Conservation (phyloP, 164 flowering plant species). For the Buxus sempervirens region DNA sequence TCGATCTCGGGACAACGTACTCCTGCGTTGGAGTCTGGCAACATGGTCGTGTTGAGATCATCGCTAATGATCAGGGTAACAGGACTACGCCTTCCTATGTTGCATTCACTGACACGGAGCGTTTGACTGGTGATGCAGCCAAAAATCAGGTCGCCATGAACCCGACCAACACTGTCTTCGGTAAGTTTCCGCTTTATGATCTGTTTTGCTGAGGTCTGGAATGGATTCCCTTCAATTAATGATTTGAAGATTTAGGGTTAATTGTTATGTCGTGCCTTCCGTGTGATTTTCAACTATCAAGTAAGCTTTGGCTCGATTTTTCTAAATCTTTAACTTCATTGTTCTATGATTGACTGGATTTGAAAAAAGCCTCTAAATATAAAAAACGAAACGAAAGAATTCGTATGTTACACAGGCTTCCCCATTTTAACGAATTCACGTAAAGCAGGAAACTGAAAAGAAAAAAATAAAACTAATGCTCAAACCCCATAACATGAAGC, state of each 20-base stretch:
- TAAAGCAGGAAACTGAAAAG: too few relatives aligned
- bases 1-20: slow-evolving; percentile 60
- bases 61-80: slow-evolving; percentile 55
- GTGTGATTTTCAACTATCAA: not conserved
- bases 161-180: slow-evolving; percentile 50
- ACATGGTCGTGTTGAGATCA: slow-evolving; percentile 60
- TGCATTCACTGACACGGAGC: slow-evolving; percentile 49
- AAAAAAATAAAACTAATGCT: not conserved
- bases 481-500: too few relatives aligned
- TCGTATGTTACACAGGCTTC: too few relatives aligned
- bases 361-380: too few relatives aligned
- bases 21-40: slow-evolving; percentile 59
- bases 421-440: too few relatives aligned
- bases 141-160: slow-evolving; percentile 59
- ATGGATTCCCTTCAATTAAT: too few relatives aligned
- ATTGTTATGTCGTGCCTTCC: not conserved
- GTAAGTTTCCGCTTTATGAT: slow-evolving; percentile 19
- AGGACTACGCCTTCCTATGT: slow-evolving; percentile 57
- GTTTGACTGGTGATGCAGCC: slow-evolving; percentile 55
- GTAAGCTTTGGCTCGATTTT: too few relatives aligned
- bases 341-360: too few relatives aligned
- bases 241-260: too few relatives aligned
- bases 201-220: not conserved
- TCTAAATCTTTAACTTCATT: too few relatives aligned
- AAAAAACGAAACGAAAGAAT: too few relatives aligned